These are phyloP conservation scores for Blastobotrys peoriensis DNA, from an alignment of 805 yeast genomes.

Conservation along the genomic window DNA sequence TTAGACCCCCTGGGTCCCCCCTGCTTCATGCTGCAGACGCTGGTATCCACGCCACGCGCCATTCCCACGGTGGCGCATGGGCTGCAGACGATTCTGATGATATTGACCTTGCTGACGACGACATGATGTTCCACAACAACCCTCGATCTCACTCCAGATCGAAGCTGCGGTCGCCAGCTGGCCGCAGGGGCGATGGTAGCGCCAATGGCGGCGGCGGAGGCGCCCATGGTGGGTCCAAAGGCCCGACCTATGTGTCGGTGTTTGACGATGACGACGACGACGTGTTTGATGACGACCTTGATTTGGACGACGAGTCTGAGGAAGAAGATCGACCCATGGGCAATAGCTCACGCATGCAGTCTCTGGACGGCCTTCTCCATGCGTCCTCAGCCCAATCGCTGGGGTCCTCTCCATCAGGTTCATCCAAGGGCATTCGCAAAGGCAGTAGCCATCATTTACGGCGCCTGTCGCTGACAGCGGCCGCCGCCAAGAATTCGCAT, in stretches of 20 bases:
- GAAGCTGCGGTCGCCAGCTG: not conserved
- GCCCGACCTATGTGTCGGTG: slow-evolving; percentile 11
- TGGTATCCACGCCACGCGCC: slow-evolving; percentile 21
- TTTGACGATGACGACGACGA: slow-evolving; percentile 25
- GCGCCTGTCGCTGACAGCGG: not conserved
- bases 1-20: slow-evolving; percentile 30
- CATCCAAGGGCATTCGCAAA: not conserved
- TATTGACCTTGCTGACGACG: slow-evolving; percentile 28
- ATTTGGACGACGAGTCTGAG: slow-evolving; percentile 31
- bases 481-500: not conserved
- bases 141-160: not conserved
- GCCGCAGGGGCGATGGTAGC: not conserved
- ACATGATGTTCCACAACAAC: slow-evolving; percentile 28
- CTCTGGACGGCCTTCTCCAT: slow-evolving; percentile 2
- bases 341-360: not conserved
- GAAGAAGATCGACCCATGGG: slow-evolving; percentile 21
- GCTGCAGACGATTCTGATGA: slow-evolving; percentile 21
- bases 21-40: slow-evolving; percentile 27
- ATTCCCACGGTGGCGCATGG: slow-evolving; percentile 14
- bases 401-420: not conserved
- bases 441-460: not conserved
- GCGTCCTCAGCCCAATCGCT: slow-evolving; percentile 1
- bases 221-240: slow-evolving; percentile 3
- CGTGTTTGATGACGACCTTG: slow-evolving; percentile 31
- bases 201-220: not conserved